A percentile compares a stretch with the other conserved stretches of the same genome.
Conservation (phyloP, 305 asterid species). For the Fraxinus angustifolia region DNA sequence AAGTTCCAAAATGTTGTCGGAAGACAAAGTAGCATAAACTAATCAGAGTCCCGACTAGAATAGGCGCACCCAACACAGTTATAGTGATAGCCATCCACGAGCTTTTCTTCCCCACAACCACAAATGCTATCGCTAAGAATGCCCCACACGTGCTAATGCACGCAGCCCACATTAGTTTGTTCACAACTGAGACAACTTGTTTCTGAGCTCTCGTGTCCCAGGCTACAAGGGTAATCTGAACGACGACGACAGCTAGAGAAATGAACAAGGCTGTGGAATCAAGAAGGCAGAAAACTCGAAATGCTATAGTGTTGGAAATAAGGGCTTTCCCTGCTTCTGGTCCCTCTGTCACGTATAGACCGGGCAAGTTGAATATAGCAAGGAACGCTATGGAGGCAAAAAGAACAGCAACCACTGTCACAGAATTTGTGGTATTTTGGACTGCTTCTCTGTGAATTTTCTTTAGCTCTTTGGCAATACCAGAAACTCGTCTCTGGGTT, state of each 20-base stretch:
- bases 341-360: slow-evolving; percentile 50
- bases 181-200: slow-evolving; percentile 79
- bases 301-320: slow-evolving; percentile 49
- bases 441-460: slow-evolving; percentile 93
- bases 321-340: slow-evolving; percentile 59
- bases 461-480: slow-evolving; percentile 89
- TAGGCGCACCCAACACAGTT: slow-evolving; percentile 77
- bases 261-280: slow-evolving; percentile 84
- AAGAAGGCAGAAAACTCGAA: slow-evolving; percentile 79
- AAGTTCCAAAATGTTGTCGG: slow-evolving; percentile 75
- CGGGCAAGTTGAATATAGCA: slow-evolving; percentile 89
- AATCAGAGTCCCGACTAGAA: slow-evolving; percentile 72
- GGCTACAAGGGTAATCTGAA: slow-evolving; percentile 87
- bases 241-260: slow-evolving; percentile 85
- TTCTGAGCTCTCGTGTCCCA: slow-evolving; percentile 93
- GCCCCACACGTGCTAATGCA: slow-evolving; percentile 94
- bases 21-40: slow-evolving; percentile 85
- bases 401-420: slow-evolving; percentile 86
- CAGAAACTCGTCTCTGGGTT: slow-evolving; percentile 86
- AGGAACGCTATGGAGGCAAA: slow-evolving; percentile 95
- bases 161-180: slow-evolving; percentile 98
- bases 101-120: slow-evolving; percentile 68
- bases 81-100: slow-evolving; percentile 85
- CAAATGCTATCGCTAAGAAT: slow-evolving; percentile 72
- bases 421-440: slow-evolving; percentile 86